Evolutionary conservation across 2,329 filamentous ascomycete genomes (phyloP), one percentile per base, ranked within the genome.

Genomic region (Pleurostoma richardsiae): DNA sequence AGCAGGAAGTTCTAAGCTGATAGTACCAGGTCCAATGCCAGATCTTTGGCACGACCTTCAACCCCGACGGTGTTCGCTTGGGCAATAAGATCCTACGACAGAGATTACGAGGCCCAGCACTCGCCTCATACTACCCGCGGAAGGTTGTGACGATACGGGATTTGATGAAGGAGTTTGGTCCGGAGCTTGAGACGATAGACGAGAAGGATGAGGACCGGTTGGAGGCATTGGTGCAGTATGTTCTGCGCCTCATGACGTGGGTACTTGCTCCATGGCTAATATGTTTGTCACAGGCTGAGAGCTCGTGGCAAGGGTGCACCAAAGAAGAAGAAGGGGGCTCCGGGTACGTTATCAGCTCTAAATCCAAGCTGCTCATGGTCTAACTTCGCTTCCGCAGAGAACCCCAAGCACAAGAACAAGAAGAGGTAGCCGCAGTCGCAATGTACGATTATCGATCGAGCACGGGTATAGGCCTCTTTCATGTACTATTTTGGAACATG

Each of bases 81-180:
- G 94, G 94, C 61, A 96, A 94, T 73, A 95, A 94, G 69, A 77
- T 99, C 64, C 77, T 99, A 50, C 88, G 91, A 61, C 88, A 96
- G 67, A 83, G 91, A 61, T 75, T 97, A 52, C 83, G 80, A 61
- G 94, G 94, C n/a, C 88, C 90, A 30, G 72, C 86, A 0, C 71
- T 96, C 54, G 86, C 85, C 38, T 78, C 88, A 48, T 99, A 96
- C 76, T 99, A 99, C 65, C 94, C 94, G 2, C 82, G 84, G 54
- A 86, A 74, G 54, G 73, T 85, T 11, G 82, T 81, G 28, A 85
- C 85, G 0, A 79, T 95, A 51, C 78, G 80, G 55, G 88, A 95
- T 54, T 67, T 96, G 51, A 83, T 86, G 62, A 80, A 80, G 51
- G 72, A 80, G 42, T 90, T 91, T 58, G 74, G 73, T 19, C 77